Base-by-base conservation (phyloP, 306 rosid genomes). In the Sechiopsis laciniata region DNA sequence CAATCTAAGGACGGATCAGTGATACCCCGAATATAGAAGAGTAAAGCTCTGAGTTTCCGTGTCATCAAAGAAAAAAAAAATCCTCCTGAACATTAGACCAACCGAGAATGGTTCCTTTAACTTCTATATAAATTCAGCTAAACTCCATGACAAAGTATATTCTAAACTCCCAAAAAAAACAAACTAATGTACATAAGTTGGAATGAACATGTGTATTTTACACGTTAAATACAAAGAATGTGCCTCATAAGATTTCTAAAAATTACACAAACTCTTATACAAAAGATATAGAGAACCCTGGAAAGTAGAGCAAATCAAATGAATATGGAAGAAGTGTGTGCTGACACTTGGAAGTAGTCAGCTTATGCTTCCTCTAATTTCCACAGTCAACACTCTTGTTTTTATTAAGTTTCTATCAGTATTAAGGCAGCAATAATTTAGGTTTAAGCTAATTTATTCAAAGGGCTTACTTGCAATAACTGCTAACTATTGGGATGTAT, bases 201-300 rank as follows among this genome's bases (percentile, higher is more conserved):
- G 45, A 69, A 50, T 22, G 14, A 67, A 24, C 22, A 53, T 24
- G 60, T 26, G 20, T 29, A 83, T 76, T 76, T 52, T 84, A 76
- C 74, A 80, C 53, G 74, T 77, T 54, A 79, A 62, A 80, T 55
- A 79, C 20, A 84, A 42, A 64, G 40, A 79, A 74, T 42, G 32
- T 63, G 54, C 51, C 56, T 50, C 57, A 1, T 50, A 57, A 69
- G 52, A 69, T 69, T 50, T 46, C 73, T 69, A 69, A 50, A 26
- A 26, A 2, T 26, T 26, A 26, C 29, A 26, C 29, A 26, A 26
- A 26, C 29, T 26, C 29, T 26, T 26, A 26, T 26, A 26, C 29
- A 26, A 26, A 26, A 26, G 29, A 26, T 26, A 26, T 26, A 26
- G 1, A 26, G 29, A 26, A 2, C 1, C 29, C 29, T 26, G 29